These are phyloP conservation scores for Lasiodiplodia theobromae DNA, from an alignment of 2,329 filamentous ascomycete species.

Conservation along the genomic window DNA sequence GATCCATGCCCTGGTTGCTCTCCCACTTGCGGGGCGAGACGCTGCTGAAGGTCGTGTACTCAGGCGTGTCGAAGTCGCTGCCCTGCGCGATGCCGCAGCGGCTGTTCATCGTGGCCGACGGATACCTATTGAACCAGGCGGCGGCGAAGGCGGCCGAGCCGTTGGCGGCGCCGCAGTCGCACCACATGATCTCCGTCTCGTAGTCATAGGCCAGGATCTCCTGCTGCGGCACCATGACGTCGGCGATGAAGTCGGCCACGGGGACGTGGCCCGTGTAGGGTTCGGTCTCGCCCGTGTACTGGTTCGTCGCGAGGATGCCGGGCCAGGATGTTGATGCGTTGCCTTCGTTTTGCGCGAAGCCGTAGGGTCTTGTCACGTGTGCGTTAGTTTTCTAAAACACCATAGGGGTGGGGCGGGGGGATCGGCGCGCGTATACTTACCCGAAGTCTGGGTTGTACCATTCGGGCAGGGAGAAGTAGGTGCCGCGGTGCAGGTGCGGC, in stretches of 20 bases:
- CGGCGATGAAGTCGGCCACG: slow-evolving; percentile 50
- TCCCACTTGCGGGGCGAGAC: slow-evolving; percentile 66
- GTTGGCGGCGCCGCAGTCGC: slow-evolving; percentile 56
- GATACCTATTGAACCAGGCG: slow-evolving; percentile 54
- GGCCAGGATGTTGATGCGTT: slow-evolving; percentile 47
- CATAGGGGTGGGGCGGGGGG: not conserved
- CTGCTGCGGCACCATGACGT: slow-evolving; percentile 56
- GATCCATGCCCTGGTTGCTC: slow-evolving; percentile 66
- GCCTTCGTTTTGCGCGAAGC: slow-evolving; percentile 41
- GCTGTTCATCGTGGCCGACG: slow-evolving; percentile 63
- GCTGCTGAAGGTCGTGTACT: slow-evolving; percentile 60
- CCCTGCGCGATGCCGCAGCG: slow-evolving; percentile 60
- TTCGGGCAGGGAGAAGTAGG: slow-evolving; percentile 56
- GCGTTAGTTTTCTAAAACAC: not conserved
- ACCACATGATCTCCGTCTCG: slow-evolving; percentile 57
- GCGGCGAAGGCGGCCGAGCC: slow-evolving; percentile 52
- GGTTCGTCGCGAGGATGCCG: slow-evolving; percentile 53
- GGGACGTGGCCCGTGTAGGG: slow-evolving; percentile 55
- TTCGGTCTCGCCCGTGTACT: slow-evolving; percentile 51
- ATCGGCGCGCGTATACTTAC: slow-evolving; percentile 31
- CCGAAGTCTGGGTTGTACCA: slow-evolving; percentile 57
- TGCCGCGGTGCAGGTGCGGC: slow-evolving; percentile 52
- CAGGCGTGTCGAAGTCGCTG: slow-evolving; percentile 67
- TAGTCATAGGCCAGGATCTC: slow-evolving; percentile 47
- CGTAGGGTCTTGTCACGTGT: slow-evolving; percentile 34